These are phyloP conservation scores for Suillus cothurnatus DNA, from an alignment of 768 basidiomycete species.

Conservation along the genomic window DNA sequence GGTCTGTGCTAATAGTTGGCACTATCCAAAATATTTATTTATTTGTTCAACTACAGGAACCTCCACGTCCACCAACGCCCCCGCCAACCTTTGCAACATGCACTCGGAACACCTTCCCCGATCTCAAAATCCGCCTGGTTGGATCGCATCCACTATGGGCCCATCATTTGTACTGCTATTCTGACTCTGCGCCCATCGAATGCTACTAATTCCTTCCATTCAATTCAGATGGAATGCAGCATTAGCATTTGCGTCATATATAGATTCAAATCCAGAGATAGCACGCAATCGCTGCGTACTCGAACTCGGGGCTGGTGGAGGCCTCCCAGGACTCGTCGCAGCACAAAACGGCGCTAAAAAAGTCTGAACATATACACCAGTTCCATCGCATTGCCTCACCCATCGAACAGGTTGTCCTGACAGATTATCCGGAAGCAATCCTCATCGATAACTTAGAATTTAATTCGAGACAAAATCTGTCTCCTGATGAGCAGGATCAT, in stretches of 20 bases:
- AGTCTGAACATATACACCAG: constrained; percentile 37
- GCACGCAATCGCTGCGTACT: constrained; percentile 57
- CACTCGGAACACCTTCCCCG: constrained; percentile 31
- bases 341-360: constrained; percentile 68
- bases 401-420: constrained; percentile 70
- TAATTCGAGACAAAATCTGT: constrained; percentile 68
- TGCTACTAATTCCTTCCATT: neutral
- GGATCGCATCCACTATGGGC: constrained; percentile 85
- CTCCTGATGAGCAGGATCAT: constrained; percentile 14
- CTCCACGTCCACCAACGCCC: constrained; percentile 67
- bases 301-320: constrained; percentile 94
- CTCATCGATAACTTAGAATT: constrained; percentile 74
- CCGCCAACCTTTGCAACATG: constrained; percentile 58
- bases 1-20: constrained; percentile 35
- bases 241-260: constrained; percentile 66
- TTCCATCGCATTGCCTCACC: neutral
- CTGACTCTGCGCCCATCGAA: constrained; percentile 12
- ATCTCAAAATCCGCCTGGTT: constrained; percentile 67
- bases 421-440: constrained; percentile 86
- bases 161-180: constrained; percentile 59
- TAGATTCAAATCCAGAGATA: constrained; percentile 55
- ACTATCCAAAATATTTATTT: neutral
- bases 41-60: constrained; percentile 43
- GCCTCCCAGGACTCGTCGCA: constrained; percentile 79
- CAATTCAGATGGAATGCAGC: constrained; percentile 79